Conservation (phyloP, 805 yeast species). For the Wickerhamiella kurtzmanii region DNA sequence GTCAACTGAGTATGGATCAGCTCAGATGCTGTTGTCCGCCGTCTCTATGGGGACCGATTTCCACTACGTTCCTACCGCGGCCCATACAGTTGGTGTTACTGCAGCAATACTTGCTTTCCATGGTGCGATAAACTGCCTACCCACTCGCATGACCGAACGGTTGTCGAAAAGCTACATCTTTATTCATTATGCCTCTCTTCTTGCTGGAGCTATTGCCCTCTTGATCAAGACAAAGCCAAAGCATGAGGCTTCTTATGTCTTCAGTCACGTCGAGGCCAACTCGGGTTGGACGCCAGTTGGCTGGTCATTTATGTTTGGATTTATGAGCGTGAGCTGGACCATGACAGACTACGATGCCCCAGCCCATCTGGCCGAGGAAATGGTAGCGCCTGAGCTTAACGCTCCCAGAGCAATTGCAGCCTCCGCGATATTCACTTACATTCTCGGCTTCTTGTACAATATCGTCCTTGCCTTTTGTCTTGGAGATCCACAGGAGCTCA, state of each 20-base stretch:
- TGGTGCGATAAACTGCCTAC: slow-evolving; percentile 37
- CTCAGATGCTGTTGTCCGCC: slow-evolving; percentile 24
- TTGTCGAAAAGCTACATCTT: slow-evolving; percentile 40
- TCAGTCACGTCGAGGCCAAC: slow-evolving; percentile 33
- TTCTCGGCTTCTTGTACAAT: slow-evolving; percentile 23
- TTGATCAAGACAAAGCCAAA: slow-evolving; percentile 39
- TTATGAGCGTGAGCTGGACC: slow-evolving; percentile 30
- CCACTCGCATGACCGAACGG: slow-evolving; percentile 36
- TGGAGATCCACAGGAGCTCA: slow-evolving; percentile 18
- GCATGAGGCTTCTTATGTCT: slow-evolving; percentile 34
- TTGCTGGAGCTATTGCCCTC: slow-evolving; percentile 39
- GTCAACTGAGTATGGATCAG: slow-evolving; percentile 26
- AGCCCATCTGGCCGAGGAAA: slow-evolving; percentile 59
- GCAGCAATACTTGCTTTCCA: slow-evolving; percentile 36
- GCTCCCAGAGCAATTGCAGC: slow-evolving; percentile 49
- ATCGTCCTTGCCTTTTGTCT: slow-evolving; percentile 23
- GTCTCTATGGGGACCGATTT: slow-evolving; percentile 24
- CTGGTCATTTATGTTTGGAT: slow-evolving; percentile 46
- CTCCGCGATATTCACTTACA: slow-evolving; percentile 26
- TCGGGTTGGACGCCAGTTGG: slow-evolving; percentile 41
- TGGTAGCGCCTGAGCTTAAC: slow-evolving; percentile 38
- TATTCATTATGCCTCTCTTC: slow-evolving; percentile 34
- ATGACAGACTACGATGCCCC: slow-evolving; percentile 68
- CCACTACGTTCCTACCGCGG: slow-evolving; percentile 20
- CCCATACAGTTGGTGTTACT: slow-evolving; percentile 21